Percentiles rank a stretch among this genome's conserved stretches.
These are phyloP conservation scores for Angophora floribunda DNA, from an alignment of 345 rosid species.

Conservation along the genomic window DNA sequence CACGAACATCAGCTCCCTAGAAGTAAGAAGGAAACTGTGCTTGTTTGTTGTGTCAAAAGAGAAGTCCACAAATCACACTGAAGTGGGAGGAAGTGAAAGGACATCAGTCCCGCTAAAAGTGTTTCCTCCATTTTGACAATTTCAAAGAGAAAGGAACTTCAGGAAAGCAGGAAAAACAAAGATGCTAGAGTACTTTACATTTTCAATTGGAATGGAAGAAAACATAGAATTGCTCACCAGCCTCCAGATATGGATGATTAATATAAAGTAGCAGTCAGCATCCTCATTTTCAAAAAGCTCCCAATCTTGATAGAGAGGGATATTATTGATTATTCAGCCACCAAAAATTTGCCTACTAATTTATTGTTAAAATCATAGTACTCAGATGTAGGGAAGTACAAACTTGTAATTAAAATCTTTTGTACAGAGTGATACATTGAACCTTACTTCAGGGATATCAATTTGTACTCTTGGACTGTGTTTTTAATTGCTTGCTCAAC, in stretches of 20 bases:
- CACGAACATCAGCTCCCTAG: background rate
- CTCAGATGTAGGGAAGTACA: background rate
- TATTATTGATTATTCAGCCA: background rate
- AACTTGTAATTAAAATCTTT: background rate
- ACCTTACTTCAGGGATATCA: conserved; percentile 39
- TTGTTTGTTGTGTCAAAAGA: background rate
- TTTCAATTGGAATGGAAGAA: background rate
- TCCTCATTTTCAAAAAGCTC: background rate
- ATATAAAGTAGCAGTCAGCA: background rate
- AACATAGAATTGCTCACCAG: background rate
- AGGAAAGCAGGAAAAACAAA: background rate
- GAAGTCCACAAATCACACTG: background rate
- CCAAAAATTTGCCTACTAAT: background rate
- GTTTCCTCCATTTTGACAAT: background rate
- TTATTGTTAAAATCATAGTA: background rate
- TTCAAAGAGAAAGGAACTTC: background rate
- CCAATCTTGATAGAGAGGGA: background rate
- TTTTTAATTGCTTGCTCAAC: conserved; percentile 76
- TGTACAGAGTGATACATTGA: background rate
- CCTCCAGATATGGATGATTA: background rate
- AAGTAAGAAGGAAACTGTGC: background rate
- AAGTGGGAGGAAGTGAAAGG: background rate
- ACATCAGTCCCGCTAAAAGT: background rate
- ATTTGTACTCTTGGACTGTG: conserved; percentile 68
- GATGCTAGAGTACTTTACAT: background rate